Evolutionary conservation across 306 rosid species (phyloP).

Genomic region (Amphicarpaea edgeworthii): DNA sequence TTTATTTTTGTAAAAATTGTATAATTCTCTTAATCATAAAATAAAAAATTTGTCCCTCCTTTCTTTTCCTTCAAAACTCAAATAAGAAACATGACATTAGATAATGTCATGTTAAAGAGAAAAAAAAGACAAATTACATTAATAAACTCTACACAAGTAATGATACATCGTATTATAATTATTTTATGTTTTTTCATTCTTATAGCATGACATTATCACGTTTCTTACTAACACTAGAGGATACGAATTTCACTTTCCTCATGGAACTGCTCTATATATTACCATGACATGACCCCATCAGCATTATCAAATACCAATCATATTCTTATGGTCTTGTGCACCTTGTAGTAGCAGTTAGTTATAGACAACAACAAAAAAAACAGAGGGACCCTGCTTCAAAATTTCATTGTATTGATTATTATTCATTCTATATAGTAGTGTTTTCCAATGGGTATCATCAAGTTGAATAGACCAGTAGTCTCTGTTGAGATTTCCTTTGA

Average conservation of each 20-base stretch:
- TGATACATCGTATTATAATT: background rate
- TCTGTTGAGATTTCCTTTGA: slow-evolving; percentile 19
- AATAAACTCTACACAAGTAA: background rate
- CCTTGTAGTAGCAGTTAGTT: background rate
- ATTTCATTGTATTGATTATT: background rate
- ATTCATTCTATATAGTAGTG: background rate
- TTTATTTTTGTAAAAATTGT: background rate
- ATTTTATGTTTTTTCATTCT: background rate
- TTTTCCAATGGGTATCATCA: slow-evolving; percentile 47
- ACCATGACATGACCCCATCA: background rate
- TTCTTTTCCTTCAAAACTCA: background rate
- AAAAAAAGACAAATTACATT: background rate
- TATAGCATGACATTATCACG: background rate
- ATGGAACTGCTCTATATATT: slow-evolving; percentile 16
- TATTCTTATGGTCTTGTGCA: slow-evolving; percentile 22
- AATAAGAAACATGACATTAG: background rate
- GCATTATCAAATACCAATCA: background rate
- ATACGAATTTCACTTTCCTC: background rate
- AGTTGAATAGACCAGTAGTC: slow-evolving; percentile 21
- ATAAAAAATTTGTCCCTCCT: background rate
- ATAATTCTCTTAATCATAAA: background rate
- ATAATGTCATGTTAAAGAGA: background rate
- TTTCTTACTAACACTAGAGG: background rate
- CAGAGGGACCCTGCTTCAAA: slow-evolving; percentile 9
- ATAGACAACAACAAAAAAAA: background rate